Base-by-base conservation (phyloP, 2,329 filamentous ascomycete species). In the Paracamarosporium sp. region DNA sequence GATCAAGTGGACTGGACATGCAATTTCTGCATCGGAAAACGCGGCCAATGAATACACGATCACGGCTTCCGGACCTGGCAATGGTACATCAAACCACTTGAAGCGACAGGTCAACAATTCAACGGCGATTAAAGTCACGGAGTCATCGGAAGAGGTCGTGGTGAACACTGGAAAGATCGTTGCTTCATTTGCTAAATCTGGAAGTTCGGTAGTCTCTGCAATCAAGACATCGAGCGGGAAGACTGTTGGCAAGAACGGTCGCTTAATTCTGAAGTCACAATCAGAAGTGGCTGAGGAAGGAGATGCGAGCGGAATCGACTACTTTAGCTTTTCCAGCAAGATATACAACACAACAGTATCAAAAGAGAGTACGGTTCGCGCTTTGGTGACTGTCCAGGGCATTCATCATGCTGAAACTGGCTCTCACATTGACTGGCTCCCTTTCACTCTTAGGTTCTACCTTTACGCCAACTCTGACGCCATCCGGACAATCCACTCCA, bases 1-100 rank as follows among this genome's bases (percentile, higher is more conserved):
- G 0, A 77, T 87, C 52, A 88, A 87, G 65, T 88, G 86, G 86
- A 86, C 83, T 2, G 85, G 80, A 0, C 86, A 88, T 64, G 84
- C 85, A 0, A 74, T 88, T 41, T 70, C 79, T 12, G 79, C 75
- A 5, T 79, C 78, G 0, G 78, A 80, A 1, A 64, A 62, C 0
- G 67, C 79, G 1, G 67, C 76, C 3, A 76, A 79, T 2, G 75
- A 77, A 17, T 85, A 85, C 64, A 80, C 73, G 0, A 71, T 84
- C 38, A 75, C 67, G 5, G 74, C 75, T 41, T 72, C 69, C 4
- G 65, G 64, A 12, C 44, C 66, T 25, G 61, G 63, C 17, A 70
- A 68, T 35, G 20, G 51, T 8, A 66, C 63, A 4, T 38, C 44
- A 9, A 51, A 59, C 3, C 53, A 53, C 6, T 24, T 45, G 11